phyloP scores from a whole-genome alignment of 2,329 filamentous ascomycete species.

The Penicillium sclerotigenum region DNA sequence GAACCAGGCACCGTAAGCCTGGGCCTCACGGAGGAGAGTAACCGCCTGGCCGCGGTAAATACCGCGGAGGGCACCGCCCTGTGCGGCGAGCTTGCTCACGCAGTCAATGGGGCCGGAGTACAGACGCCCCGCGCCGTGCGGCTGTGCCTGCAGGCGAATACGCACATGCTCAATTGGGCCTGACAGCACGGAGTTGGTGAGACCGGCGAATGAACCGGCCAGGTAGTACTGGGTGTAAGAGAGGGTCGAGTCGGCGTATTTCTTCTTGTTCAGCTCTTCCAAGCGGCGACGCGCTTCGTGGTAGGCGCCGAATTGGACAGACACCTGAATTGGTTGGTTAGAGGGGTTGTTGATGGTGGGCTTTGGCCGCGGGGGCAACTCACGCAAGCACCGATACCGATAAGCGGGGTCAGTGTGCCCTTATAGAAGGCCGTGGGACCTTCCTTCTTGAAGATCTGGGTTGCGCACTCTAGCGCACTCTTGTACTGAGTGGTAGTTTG shows the following conservation, averaged over 20 bases:
- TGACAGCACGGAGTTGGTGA: constrained; percentile 85
- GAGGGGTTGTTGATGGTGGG: constrained; percentile 3
- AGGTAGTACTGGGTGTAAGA: constrained; percentile 84
- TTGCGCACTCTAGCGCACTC: constrained; percentile 74
- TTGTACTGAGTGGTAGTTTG: constrained; percentile 83
- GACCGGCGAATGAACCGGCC: constrained; percentile 84
- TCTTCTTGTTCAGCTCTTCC: constrained; percentile 66
- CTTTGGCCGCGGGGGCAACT: constrained; percentile 21
- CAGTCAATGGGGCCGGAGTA: constrained; percentile 88
- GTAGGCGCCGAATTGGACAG: constrained; percentile 98
- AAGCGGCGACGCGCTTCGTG: constrained; percentile 85
- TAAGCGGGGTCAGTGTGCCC: constrained; percentile 87
- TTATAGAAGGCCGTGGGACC: constrained; percentile 95
- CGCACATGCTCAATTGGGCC: constrained; percentile 94
- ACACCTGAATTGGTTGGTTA: constrained; percentile 48
- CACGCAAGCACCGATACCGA: constrained; percentile 95
- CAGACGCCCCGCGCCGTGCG: constrained; percentile 73
- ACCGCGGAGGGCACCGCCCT: constrained; percentile 66
- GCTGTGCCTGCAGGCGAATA: constrained; percentile 93
- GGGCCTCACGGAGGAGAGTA: constrained; percentile 82
- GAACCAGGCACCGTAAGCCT: constrained; percentile 96
- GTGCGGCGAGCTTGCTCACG: constrained; percentile 72
- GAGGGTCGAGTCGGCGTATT: constrained; percentile 51
- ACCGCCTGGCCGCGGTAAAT: constrained; percentile 86
- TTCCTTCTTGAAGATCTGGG: constrained; percentile 81